Evolutionary conservation across 257 asterid genomes (phyloP), one percentile per base, ranked within the genome.

Genomic region (Petunia secreta): DNA sequence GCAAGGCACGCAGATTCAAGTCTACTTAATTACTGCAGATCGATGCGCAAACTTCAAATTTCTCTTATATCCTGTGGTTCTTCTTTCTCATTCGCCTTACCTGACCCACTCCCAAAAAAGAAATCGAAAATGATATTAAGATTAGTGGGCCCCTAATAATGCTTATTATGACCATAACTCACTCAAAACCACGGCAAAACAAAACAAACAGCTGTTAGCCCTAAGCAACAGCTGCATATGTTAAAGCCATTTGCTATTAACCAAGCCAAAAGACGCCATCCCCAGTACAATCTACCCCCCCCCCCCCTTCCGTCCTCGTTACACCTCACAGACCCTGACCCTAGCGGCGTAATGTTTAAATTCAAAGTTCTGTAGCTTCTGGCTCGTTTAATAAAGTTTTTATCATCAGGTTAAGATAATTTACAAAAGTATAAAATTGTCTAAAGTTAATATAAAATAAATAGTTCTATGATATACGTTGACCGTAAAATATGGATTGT

Each of bases 161-260:
- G 57, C 16, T 68, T n/a, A 67, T 15, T 43, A 4, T 1, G 57
- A 43, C 54, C 54, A 50, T 50, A 50, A 50, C 8, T 8, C n/a
- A 8, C 3, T 50, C 1, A 68, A 54, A 69, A 69, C 59, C 41
- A 69, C 77, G 8, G 41, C 59, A 2, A 40, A 15, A 63, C 8
- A 44, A 0, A 68, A 68, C 40, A 16, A 44, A 68, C 75, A 68
- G 75, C 75, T 68, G 75, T 43, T 43, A 44, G n/a, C 15, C 40
- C 55, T 68, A 44, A 68, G 40, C 76, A 69, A 71, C 75, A 44
- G 40, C 58, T 44, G 40, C 57, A 44, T 43, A n/a, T 25, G 1
- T 71, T 46, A 25, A 71, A 71, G 60, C 77, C 59, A 34, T 48
- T 34, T 16, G 14, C 41, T 34, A 34, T 4, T 14, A 15, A 25